Conservation (phyloP, 1,284 basidiomycete genomes). For the Vanrija sp. region DNA sequence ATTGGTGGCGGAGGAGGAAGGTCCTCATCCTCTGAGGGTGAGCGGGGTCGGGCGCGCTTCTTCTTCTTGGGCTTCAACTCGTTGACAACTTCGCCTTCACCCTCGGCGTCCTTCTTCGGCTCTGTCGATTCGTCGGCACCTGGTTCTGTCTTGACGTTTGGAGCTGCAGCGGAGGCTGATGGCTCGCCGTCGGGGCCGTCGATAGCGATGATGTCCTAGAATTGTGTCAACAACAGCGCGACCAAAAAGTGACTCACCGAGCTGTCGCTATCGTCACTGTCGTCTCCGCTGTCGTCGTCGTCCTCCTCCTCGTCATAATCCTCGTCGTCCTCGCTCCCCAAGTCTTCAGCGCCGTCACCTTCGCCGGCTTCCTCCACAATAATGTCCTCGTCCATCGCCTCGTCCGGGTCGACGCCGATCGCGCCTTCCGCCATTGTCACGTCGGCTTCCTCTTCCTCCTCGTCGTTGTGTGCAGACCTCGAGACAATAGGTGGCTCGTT, state of each 20-base stretch:
- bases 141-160: slow-evolving; percentile 14
- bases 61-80: slow-evolving; percentile 32
- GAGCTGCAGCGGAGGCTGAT: neutral
- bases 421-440: slow-evolving; percentile 23
- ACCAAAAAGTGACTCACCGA: slow-evolving; percentile 11
- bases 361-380: slow-evolving; percentile 17
- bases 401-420: slow-evolving; percentile 20
- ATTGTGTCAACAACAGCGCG: neutral
- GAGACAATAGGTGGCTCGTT: slow-evolving; percentile 9
- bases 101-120: neutral
- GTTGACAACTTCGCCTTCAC: slow-evolving; percentile 14
- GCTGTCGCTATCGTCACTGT: slow-evolving; percentile 21
- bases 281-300: slow-evolving; percentile 18
- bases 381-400: slow-evolving; percentile 18
- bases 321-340: slow-evolving; percentile 23
- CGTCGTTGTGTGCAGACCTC: slow-evolving; percentile 19
- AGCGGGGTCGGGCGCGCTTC: slow-evolving; percentile 27
- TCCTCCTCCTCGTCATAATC: slow-evolving; percentile 21
- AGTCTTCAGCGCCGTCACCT: slow-evolving; percentile 22
- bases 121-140: slow-evolving; percentile 3
- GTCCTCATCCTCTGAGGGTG: slow-evolving; percentile 37
- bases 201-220: slow-evolving; percentile 17
- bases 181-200: slow-evolving; percentile 11
- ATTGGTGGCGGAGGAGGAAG: slow-evolving; percentile 41
- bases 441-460: slow-evolving; percentile 49